phyloP scores from a whole-genome alignment of 176 grass and related monocot species.

The Oryza meridionalis region DNA sequence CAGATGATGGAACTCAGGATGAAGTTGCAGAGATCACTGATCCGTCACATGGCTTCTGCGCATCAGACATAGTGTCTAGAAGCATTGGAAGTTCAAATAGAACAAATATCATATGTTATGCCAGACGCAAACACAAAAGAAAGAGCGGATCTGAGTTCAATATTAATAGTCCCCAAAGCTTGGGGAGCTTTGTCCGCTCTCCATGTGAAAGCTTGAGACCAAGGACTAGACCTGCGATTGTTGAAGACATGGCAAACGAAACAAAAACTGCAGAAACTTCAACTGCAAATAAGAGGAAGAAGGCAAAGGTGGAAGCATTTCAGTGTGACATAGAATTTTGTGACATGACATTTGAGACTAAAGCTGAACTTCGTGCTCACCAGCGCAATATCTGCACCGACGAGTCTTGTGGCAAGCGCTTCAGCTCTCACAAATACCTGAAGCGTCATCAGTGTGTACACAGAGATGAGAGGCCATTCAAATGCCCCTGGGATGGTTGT shows the following conservation, averaged over 20 bases:
- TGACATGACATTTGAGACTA: conserved; percentile 50
- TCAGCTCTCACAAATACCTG: conserved; percentile 69
- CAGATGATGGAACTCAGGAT: conserved; percentile 16
- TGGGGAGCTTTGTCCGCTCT: conserved; percentile 59
- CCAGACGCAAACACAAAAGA: conserved; percentile 61
- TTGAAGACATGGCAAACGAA: conserved; percentile 23
- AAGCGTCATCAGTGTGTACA: conserved; percentile 71
- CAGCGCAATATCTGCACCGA: conserved; percentile 63
- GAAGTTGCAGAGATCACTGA: conserved; percentile 28
- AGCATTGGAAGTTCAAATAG: conserved; percentile 50
- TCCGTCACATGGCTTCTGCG: background rate
- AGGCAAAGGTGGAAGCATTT: conserved; percentile 27
- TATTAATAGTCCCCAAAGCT: conserved; percentile 19
- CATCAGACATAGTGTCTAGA: conserved; percentile 39
- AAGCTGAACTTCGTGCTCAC: conserved; percentile 60
- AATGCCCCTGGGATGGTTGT: conserved; percentile 80
- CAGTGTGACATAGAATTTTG: conserved; percentile 55
- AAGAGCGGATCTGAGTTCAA: conserved; percentile 25
- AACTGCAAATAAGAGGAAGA: conserved; percentile 24
- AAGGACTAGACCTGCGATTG: conserved; percentile 40
- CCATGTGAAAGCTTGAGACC: conserved; percentile 91
- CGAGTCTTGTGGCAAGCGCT: conserved; percentile 71
- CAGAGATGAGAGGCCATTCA: conserved; percentile 66
- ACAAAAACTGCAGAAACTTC: conserved; percentile 4
- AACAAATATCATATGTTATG: conserved; percentile 65